Evolutionary conservation across 2,329 filamentous ascomycete genomes (phyloP).

Genomic region (Cercospora sp.): DNA sequence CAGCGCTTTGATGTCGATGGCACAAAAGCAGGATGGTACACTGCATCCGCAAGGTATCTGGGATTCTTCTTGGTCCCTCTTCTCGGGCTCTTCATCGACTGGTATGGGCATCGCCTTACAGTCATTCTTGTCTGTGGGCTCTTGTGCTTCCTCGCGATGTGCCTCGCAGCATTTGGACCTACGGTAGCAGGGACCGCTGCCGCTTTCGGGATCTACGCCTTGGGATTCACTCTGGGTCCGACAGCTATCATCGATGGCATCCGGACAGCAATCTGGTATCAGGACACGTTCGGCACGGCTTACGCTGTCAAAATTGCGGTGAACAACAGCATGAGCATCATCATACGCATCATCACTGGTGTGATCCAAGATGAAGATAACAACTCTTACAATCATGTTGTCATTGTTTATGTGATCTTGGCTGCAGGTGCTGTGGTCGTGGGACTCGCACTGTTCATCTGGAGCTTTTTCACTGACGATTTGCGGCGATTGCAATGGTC

Average conservation of each 20-base stretch:
- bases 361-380: slow-evolving; percentile 60
- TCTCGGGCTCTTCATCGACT: slow-evolving; percentile 58
- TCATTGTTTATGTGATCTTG: slow-evolving; percentile 58
- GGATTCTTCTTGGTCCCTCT: slow-evolving; percentile 61
- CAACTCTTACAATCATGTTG: slow-evolving; percentile 57
- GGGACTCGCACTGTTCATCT: slow-evolving; percentile 43
- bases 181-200: slow-evolving; percentile 56
- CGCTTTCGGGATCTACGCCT: slow-evolving; percentile 60
- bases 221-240: slow-evolving; percentile 57
- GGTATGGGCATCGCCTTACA: slow-evolving; percentile 55
- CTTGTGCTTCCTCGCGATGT: slow-evolving; percentile 57
- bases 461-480: slow-evolving; percentile 45
- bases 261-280: slow-evolving; percentile 60
- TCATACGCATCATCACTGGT: slow-evolving; percentile 58
- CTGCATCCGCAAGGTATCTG: slow-evolving; percentile 56
- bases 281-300: slow-evolving; percentile 60
- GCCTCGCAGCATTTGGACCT: slow-evolving; percentile 55
- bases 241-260: slow-evolving; percentile 62
- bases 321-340: slow-evolving; percentile 64
- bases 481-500: slow-evolving; percentile 59
- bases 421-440: slow-evolving; percentile 53
- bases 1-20: slow-evolving; percentile 58
- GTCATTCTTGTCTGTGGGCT: slow-evolving; percentile 50
- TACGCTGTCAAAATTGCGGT: slow-evolving; percentile 63
- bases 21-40: slow-evolving; percentile 62